These are phyloP conservation scores for Epichloe coenophiala DNA, from an alignment of 2,329 filamentous ascomycete species.

Conservation along the genomic window DNA sequence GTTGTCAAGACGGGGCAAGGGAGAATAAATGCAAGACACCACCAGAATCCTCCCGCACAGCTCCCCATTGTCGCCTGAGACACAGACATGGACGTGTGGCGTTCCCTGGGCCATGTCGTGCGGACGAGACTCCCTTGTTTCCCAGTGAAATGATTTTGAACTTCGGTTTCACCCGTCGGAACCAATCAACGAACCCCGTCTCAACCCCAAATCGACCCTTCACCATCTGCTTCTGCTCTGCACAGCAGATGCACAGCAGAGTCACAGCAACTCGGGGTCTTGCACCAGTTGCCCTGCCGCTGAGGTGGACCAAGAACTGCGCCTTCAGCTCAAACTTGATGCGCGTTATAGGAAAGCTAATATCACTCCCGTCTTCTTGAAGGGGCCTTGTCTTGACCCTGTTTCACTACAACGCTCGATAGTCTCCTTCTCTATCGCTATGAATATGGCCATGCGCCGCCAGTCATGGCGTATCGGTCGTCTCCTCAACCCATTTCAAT, in stretches of 20 bases:
- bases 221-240: neutral
- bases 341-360: neutral
- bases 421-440: neutral
- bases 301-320: neutral
- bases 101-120: no score
- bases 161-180: neutral
- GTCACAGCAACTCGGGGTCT: neutral
- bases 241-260: neutral
- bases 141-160: neutral
- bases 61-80: neutral
- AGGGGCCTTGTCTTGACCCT: neutral
- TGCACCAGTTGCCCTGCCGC: neutral
- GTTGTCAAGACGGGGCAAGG: neutral
- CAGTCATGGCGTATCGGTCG: no score
- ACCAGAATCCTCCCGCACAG: neutral
- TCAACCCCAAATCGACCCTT: neutral
- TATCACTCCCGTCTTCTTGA: neutral
- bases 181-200: neutral
- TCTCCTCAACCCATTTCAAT: no score
- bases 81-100: neutral
- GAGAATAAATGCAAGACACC: neutral
- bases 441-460: neutral
- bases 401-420: neutral
- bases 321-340: neutral
- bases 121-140: neutral